These are phyloP conservation scores for Trichophaea hybrida DNA, from an alignment of 2,329 filamentous ascomycete genomes.

Conservation along the genomic window DNA sequence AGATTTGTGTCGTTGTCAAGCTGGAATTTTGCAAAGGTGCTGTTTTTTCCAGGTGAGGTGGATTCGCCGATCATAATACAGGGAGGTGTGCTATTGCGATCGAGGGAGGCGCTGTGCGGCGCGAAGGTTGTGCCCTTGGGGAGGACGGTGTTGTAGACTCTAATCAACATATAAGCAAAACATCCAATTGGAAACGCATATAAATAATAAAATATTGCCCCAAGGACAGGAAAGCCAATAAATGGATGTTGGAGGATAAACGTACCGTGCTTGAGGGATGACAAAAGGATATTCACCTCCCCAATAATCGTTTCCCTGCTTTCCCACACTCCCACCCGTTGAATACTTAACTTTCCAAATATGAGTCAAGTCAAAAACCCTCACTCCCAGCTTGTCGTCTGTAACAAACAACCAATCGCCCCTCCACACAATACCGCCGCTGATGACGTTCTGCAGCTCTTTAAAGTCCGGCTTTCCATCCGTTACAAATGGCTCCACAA, in stretches of 20 bases:
- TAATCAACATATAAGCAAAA: background rate
- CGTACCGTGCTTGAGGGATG: background rate
- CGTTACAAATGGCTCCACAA: background rate
- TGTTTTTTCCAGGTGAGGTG: background rate
- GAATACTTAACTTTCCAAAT: background rate
- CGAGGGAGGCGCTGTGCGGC: background rate
- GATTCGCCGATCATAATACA: background rate
- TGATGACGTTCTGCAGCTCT: background rate
- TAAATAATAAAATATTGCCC: too few relatives aligned
- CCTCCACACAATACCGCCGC: constrained; percentile 1
- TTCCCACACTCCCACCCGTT: background rate
- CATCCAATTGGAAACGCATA: too few relatives aligned
- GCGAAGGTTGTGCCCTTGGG: background rate
- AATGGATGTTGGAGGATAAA: too few relatives aligned
- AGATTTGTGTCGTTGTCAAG: background rate
- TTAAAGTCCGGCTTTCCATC: background rate
- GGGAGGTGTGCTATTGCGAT: background rate
- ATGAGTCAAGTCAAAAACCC: constrained; percentile 1
- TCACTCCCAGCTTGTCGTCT: background rate
- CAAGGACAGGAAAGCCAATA: background rate
- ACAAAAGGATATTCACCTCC: background rate
- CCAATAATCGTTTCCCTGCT: background rate
- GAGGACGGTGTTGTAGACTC: background rate
- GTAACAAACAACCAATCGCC: background rate
- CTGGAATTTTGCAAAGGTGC: background rate